A percentile compares a stretch with the other conserved stretches of the same genome.
Conservation (phyloP, 2,329 filamentous ascomycete genomes). For the Phaeosphaeria sp. region DNA sequence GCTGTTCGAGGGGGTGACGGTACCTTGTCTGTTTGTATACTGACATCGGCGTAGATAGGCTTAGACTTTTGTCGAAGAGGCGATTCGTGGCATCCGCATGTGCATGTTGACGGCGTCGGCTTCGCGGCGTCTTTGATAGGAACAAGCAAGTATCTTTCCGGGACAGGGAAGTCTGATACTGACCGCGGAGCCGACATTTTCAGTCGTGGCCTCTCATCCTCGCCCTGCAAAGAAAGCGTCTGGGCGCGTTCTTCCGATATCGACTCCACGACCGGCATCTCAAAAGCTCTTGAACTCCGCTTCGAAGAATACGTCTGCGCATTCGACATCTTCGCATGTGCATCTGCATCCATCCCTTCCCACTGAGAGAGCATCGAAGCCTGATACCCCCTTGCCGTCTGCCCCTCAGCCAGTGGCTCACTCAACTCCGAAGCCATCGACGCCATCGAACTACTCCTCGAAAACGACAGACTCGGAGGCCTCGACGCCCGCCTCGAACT, state of each 20-base stretch:
- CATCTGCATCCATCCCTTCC: background rate
- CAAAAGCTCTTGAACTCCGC: background rate
- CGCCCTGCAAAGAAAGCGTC: background rate
- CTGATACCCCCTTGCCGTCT: conserved; percentile 11
- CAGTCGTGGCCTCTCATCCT: background rate
- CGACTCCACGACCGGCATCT: background rate
- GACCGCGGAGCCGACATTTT: background rate
- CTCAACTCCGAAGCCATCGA: conserved; percentile 19
- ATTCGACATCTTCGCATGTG: background rate
- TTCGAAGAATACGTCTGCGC: background rate
- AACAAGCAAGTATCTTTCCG: conserved; percentile 2
- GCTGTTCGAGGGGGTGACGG: conserved; percentile 11
- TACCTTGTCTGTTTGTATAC: conserved; percentile 32
- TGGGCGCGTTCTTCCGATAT: background rate
- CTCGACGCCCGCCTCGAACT: conserved; percentile 25
- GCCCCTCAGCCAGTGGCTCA: conserved; percentile 13
- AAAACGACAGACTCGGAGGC: conserved; percentile 31
- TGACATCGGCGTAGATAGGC: conserved; percentile 26
- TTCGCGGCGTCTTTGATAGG: background rate
- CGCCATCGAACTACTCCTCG: conserved; percentile 28
- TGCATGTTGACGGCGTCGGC: conserved; percentile 10
- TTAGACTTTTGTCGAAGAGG: background rate
- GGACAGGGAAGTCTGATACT: background rate
- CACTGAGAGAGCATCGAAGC: conserved; percentile 10
- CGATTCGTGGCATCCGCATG: conserved; percentile 20